Conservation (phyloP, 2,329 filamentous ascomycete species). For the Scedosporium dehoogii region DNA sequence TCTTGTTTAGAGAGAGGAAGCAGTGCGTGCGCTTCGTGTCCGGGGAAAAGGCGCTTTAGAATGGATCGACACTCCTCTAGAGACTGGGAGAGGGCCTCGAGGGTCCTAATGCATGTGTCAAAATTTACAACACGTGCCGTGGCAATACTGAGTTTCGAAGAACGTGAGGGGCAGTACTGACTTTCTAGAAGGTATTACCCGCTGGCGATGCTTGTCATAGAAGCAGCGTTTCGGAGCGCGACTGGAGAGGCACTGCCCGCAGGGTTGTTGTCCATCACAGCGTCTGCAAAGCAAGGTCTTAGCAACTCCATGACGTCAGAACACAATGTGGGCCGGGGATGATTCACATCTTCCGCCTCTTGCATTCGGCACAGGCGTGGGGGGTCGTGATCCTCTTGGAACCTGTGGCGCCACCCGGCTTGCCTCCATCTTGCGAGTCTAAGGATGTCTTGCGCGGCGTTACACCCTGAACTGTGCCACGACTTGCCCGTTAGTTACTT, state of each 20-base stretch:
- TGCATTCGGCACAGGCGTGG: slow-evolving; percentile 66
- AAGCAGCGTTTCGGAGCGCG: slow-evolving; percentile 69
- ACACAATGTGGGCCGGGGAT: not conserved
- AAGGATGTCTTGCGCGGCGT: slow-evolving; percentile 38
- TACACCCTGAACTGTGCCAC: slow-evolving; percentile 42
- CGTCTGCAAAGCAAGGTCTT: slow-evolving; percentile 30
- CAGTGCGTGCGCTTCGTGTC: slow-evolving; percentile 39
- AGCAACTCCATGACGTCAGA: not conserved
- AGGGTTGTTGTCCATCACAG: slow-evolving; percentile 73
- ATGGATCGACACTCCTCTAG: slow-evolving; percentile 57
- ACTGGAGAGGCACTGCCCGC: slow-evolving; percentile 74
- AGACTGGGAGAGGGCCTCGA: slow-evolving; percentile 54
- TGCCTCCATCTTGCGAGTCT: slow-evolving; percentile 27
- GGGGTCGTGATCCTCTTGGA: slow-evolving; percentile 44
- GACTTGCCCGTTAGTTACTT: slow-evolving; percentile 11
- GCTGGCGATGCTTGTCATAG: slow-evolving; percentile 71
- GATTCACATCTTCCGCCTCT: slow-evolving; percentile 63
- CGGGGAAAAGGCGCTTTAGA: slow-evolving; percentile 52
- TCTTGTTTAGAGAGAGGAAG: slow-evolving; percentile 48
- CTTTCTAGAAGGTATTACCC: slow-evolving; percentile 71
- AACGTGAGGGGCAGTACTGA: slow-evolving; percentile 28
- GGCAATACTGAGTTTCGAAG: not conserved
- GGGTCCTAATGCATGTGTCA: slow-evolving; percentile 27
- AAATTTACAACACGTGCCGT: not conserved
- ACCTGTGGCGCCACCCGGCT: slow-evolving; percentile 25